A percentile compares a stretch with the other conserved stretches of the same genome.
Conservation (phyloP, 371 early-diverging fungal species). For the Paraphysoderma sedebokerense region DNA sequence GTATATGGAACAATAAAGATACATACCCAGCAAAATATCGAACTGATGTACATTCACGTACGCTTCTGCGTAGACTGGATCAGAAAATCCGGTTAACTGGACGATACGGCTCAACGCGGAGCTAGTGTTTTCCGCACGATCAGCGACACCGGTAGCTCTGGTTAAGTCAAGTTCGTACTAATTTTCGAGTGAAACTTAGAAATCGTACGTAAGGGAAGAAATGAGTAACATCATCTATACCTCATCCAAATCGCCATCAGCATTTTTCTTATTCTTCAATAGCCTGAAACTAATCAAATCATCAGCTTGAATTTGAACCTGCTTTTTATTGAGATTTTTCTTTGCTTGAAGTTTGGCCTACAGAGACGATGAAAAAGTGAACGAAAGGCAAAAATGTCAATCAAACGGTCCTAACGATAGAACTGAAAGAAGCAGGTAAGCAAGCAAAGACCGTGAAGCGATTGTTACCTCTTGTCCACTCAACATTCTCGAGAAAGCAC, state of each 20-base stretch:
- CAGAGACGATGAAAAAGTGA: background rate
- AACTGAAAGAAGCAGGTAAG: background rate
- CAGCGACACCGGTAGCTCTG: conserved; percentile 61
- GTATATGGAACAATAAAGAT: background rate
- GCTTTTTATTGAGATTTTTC: conserved; percentile 15
- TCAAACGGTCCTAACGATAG: conserved; percentile 14
- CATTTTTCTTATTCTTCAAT: conserved; percentile 45
- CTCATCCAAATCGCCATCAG: conserved; percentile 47
- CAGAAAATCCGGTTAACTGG: conserved; percentile 92
- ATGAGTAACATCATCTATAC: conserved; percentile 10
- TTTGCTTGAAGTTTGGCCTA: conserved; percentile 7
- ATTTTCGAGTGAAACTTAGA: background rate
- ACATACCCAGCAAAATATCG: conserved; percentile 74
- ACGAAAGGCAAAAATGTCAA: conserved; percentile 1
- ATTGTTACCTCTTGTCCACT: conserved; percentile 39
- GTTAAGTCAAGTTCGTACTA: conserved; percentile 71
- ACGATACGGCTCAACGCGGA: conserved; percentile 60
- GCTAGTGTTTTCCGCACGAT: conserved; percentile 10
- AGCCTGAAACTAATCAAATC: conserved; percentile 77
- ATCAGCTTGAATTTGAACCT: conserved; percentile 64
- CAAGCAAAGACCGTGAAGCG: background rate
- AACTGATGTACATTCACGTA: conserved; percentile 90
- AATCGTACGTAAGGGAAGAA: background rate
- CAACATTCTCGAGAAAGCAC: conserved; percentile 63
- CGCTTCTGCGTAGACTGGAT: conserved; percentile 97